Evolutionary conservation across 495 filamentous ascomycete genomes (phyloP), one percentile per base, ranked within the genome.

Genomic region (Chaetomium cochliodes): DNA sequence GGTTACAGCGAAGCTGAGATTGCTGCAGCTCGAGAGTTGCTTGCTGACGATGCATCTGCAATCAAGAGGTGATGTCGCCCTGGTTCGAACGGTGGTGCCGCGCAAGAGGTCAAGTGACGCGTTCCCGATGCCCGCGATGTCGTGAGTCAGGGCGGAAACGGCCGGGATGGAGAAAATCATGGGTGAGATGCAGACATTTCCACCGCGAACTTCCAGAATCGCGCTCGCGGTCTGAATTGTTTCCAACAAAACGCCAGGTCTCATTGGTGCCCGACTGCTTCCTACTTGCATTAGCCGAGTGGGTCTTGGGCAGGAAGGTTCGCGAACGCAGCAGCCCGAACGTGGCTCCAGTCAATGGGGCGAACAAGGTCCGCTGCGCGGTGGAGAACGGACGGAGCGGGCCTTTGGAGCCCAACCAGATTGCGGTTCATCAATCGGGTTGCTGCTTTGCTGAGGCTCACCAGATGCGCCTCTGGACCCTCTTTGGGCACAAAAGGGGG

Each of bases 1-100:
- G 90, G 89, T 41, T 92, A 90, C 73, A 86, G 87, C 55, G 79
- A 85, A 68, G 84, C 84, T 12, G 92, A 97, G 73, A 72, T 97
- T 37, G 85, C 87, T 72, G 92, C 92, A 12, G 91, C 91, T 57
- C 85, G 85, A 70, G 87, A 87, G 65, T 75, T 96, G 65, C 77
- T 97, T 37, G 83, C 88, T 44, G 66, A 72, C 54, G 71, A 73
- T 44, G 67, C 73, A 42, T 63, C 66, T 18, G 47, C 66, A 42
- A 62, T 65, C 70, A 70, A 74, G 76, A 68, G 78, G 69, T 81
- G 66, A 74, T 59, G 65, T 44, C 41, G 26, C 33, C 22, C 44
- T n/a, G 55, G 63, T 42, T 25, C 26, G 50, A 62, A 41, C 47
- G 5, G 51, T 60, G 54, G 63, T 58, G 65, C 62, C 56, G 63